Base-by-base conservation (phyloP, 176 grass and related monocot species). In the Saccharum spontaneum region DNA sequence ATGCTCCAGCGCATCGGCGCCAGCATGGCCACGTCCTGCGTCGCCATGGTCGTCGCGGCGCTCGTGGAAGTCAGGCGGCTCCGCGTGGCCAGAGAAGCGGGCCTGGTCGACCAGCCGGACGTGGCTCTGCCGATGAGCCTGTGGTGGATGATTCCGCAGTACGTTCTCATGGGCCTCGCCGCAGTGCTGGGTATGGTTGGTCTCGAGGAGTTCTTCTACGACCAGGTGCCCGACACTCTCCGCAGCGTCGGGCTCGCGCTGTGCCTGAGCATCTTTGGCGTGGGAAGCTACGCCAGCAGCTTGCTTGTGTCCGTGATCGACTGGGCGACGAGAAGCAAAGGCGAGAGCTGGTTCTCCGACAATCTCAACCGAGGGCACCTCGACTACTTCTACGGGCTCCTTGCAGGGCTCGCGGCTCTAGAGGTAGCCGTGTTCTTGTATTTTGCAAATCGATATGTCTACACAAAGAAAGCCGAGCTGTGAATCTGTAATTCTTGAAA, bases 131-230 rank as follows among this genome's bases (percentile, higher is more conserved):
- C 93, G 6, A 95, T 98, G 91, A 95, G 87, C 43, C 84, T 98
- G 17, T 98, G 96, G 96, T 98, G 96, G 96, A 82, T 98, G 83
- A 74, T 98, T 57, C 93, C 96, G 16, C 96, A 95, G 80, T 95
- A 95, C 69, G 41, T 90, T 91, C 28, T 67, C 14, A 48, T 73
- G 41, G 70, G 70, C 22, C 13, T 73, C 22, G 70, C 70, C 13
- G 70, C 7, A 6, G 70, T 73, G 70, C 70, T 73, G 13, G 70
- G 70, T 4, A 23, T 48, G 10, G 23, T 79, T 8, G 77, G 40
- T 16, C 62, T 65, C 41, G 34, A 64, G 13, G 76, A 41, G 37
- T 30, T 40, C n/a, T 62, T 28, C 23, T 98, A 64, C 14, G 59
- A 63, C 23, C 60, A 30, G 76, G 23, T 45, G 76, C 76, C 33